A percentile compares a stretch with the other conserved stretches of the same genome.
These are phyloP conservation scores for Penicillium decumbens DNA, from an alignment of 2,329 filamentous ascomycete genomes.

Conservation along the genomic window DNA sequence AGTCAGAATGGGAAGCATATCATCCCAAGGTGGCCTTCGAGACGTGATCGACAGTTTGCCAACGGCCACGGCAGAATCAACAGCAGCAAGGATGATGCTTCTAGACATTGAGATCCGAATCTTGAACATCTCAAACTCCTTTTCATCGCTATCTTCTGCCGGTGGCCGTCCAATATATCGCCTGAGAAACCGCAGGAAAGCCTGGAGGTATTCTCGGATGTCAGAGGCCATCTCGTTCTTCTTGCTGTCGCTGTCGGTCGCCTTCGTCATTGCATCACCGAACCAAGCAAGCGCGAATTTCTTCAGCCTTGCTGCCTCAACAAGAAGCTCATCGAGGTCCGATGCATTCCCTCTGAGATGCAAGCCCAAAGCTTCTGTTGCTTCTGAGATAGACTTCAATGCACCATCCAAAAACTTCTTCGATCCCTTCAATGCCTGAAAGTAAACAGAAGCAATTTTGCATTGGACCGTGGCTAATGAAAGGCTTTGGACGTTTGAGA, in stretches of 20 bases:
- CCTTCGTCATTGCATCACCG: conserved; percentile 28
- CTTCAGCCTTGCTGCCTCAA: conserved; percentile 43
- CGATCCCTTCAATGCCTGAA: conserved; percentile 30
- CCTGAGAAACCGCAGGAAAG: conserved; percentile 39
- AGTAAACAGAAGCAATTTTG: conserved; percentile 37
- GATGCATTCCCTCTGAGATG: conserved; percentile 37
- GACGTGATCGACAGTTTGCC: conserved; percentile 39
- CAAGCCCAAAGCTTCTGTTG: conserved; percentile 32
- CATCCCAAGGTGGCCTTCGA: conserved; percentile 37
- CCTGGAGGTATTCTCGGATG: conserved; percentile 37
- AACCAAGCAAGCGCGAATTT: conserved; percentile 39
- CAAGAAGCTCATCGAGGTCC: conserved; percentile 44
- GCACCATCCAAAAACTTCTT: conserved; percentile 20
- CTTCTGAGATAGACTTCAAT: conserved; percentile 30
- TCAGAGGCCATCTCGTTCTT: conserved; percentile 20
- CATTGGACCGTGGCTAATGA: conserved; percentile 36
- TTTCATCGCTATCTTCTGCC: conserved; percentile 25
- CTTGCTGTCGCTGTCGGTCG: conserved; percentile 9
- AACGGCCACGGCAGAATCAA: conserved; percentile 40
- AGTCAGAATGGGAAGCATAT: conserved; percentile 32
- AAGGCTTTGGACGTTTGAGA: conserved; percentile 32
- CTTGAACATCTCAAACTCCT: conserved; percentile 29
- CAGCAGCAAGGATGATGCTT: conserved; percentile 38
- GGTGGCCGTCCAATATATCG: conserved; percentile 39
- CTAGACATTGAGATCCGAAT: conserved; percentile 30